Base-by-base conservation (phyloP, 1,284 basidiomycete genomes). In the Tausonia pullulans region DNA sequence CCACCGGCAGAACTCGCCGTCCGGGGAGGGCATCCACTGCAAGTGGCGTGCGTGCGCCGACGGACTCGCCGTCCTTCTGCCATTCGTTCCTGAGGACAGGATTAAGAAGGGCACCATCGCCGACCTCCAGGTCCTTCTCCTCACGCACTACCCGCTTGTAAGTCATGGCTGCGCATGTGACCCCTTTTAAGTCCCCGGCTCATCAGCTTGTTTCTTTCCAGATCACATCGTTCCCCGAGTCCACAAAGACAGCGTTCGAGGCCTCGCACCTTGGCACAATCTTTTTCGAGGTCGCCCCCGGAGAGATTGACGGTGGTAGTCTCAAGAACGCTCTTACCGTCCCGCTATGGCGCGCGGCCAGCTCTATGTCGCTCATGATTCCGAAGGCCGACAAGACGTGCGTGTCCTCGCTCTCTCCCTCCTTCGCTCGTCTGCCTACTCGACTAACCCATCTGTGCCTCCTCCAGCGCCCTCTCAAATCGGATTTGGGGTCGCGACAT, bases 321-420 rank as follows among this genome's bases (percentile, higher is more conserved):
- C 79, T 92, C 52, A 78, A 81, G 13, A 84, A 89, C 70, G 85
- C 90, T 57, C 79, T 96, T 43, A 76, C 87, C 39, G 77, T 96
- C 16, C 92, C 94, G 0, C 82, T 96, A 60, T 97, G 93, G 94
- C 91, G 89, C 76, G 91, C 90, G 1, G 87, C 85, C 68, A 83
- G 85, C 14, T 92, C 89, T 2, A 75, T 94, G 65, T 84, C 87
- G 4, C 79, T 96, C 64, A 92, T 97, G 88, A 84, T 95, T 67
- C 91, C 96, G 76, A 97, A 96, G 76, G 87, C 87, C 71, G 89
- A 91, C 48, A 96, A 96, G 78, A 89, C 86, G 90, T 90, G 65
- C 40, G 77, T 72, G 14, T 4, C 40, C 5, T 46, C 43, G 13
- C 49, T 44, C 39, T 55, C 53, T 55, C 10, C 10, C 4, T 55